phyloP scores from a whole-genome alignment of 805 yeast species.

The Priceomyces fermenticarens region DNA sequence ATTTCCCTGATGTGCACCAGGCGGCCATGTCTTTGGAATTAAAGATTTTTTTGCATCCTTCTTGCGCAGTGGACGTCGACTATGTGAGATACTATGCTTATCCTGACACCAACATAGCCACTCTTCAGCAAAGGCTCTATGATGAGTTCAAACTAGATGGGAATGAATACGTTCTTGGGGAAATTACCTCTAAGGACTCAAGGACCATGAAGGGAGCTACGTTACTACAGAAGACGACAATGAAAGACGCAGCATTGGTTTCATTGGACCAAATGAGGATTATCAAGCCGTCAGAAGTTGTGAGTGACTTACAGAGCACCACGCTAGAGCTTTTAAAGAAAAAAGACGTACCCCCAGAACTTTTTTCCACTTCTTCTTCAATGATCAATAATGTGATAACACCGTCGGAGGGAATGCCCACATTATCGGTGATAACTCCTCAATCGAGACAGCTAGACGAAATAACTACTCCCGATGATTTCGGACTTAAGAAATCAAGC shows the following conservation, averaged over 20 bases:
- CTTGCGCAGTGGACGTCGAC: background rate
- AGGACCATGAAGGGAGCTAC: background rate
- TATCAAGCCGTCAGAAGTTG: slow-evolving; percentile 10
- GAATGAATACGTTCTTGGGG: slow-evolving; percentile 22
- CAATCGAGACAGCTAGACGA: slow-evolving; percentile 18
- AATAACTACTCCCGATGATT: background rate
- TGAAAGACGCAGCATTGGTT: slow-evolving; percentile 1
- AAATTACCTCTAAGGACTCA: slow-evolving; percentile 9
- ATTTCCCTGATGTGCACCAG: background rate
- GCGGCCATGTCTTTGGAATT: slow-evolving; percentile 1
- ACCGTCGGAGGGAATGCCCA: slow-evolving; percentile 22
- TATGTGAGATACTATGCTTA: slow-evolving; percentile 1
- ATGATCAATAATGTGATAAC: slow-evolving; percentile 23
- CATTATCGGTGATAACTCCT: slow-evolving; percentile 21
- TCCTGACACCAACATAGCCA: slow-evolving; percentile 15
- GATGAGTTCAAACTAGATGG: slow-evolving; percentile 24
- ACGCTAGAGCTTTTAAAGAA: slow-evolving; percentile 18
- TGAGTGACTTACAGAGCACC: slow-evolving; percentile 10
- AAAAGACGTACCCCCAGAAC: slow-evolving; percentile 1
- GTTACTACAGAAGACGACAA: slow-evolving; percentile 6
- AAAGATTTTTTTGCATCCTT: slow-evolving; percentile 1
- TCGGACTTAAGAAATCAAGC: background rate
- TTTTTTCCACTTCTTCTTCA: slow-evolving; percentile 3
- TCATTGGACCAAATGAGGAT: slow-evolving; percentile 1
- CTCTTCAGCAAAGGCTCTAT: slow-evolving; percentile 26